phyloP scores from a whole-genome alignment of 306 rosid species.

The Vigna trinervia region DNA sequence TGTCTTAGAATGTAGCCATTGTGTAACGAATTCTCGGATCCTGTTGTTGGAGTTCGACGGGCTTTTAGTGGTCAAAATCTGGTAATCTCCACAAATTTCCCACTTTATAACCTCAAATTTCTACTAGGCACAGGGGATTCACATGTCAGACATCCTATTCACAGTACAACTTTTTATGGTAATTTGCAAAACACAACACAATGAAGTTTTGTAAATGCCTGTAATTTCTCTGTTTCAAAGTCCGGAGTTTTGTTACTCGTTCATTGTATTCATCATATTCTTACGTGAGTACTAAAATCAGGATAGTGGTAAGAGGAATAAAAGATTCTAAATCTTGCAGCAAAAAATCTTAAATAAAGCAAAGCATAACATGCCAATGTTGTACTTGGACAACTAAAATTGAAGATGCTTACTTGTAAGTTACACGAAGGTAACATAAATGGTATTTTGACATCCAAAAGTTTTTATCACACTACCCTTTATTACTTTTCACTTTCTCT shows the following conservation, averaged over 20 bases:
- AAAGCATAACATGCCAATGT: slow-evolving; percentile 28
- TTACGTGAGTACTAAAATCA: slow-evolving; percentile 1
- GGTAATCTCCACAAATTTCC: neutral
- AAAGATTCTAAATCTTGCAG: neutral
- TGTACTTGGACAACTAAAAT: neutral
- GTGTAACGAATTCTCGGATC: neutral
- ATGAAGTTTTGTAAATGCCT: slow-evolving; percentile 1
- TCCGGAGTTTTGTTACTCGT: neutral
- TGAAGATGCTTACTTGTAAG: neutral
- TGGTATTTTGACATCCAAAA: neutral
- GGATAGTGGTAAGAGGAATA: neutral
- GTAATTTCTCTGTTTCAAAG: slow-evolving; percentile 15
- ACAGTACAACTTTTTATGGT: neutral
- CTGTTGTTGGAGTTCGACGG: neutral
- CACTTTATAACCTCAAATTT: slow-evolving; percentile 1
- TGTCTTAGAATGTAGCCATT: too few species aligned
- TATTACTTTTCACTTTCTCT: too few species aligned
- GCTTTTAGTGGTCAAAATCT: neutral
- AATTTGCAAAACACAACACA: neutral
- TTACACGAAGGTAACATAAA: neutral
- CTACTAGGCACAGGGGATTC: neutral
- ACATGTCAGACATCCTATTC: slow-evolving; percentile 7
- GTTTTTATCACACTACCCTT: too few species aligned
- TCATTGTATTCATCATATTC: neutral
- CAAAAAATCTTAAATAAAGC: neutral